A percentile compares a stretch with the other conserved stretches of the same genome.
Conservation (phyloP, 2,329 filamentous ascomycete species). For the Parastagonospora nodorum region DNA sequence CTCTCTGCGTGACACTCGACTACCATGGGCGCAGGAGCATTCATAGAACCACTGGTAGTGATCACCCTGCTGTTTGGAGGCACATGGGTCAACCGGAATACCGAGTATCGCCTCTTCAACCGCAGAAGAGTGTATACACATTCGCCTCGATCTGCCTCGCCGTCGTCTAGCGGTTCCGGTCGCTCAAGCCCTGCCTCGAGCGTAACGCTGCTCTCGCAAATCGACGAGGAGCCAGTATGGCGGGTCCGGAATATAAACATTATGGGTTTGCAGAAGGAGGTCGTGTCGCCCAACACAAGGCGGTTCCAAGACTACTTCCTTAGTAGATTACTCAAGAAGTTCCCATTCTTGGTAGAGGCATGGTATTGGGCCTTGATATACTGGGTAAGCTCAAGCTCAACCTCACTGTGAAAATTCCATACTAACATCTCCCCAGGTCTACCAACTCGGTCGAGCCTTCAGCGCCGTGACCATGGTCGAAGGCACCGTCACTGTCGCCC, state of each 20-base stretch:
- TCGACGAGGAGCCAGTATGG: conserved; percentile 54
- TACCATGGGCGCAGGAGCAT: conserved; percentile 60
- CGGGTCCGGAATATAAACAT: conserved; percentile 56
- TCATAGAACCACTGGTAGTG: conserved; percentile 67
- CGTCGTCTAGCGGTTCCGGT: conserved; percentile 47
- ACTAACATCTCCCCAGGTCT: conserved; percentile 58
- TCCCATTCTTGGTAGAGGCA: conserved; percentile 74
- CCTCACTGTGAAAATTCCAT: background rate
- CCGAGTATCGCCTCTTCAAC: conserved; percentile 43
- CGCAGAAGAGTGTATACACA: conserved; percentile 23
- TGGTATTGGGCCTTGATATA: conserved; percentile 81
- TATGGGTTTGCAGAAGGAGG: conserved; percentile 52
- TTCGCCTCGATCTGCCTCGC: conserved; percentile 45
- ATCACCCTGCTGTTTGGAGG: conserved; percentile 64
- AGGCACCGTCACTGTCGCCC: conserved; percentile 70
- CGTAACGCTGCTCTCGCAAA: conserved; percentile 48
- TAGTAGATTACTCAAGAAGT: conserved; percentile 67
- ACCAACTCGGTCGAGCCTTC: conserved; percentile 74
- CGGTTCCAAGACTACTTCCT: conserved; percentile 65
- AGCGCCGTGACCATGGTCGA: conserved; percentile 71
- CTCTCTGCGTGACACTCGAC: conserved; percentile 3
- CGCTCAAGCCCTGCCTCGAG: conserved; percentile 48
- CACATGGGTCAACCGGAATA: conserved; percentile 65
- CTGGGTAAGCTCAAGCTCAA: conserved; percentile 63
- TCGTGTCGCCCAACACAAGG: conserved; percentile 66